Base-by-base conservation (phyloP, 2,329 filamentous ascomycete species). In the Epichloe gansuensis region DNA sequence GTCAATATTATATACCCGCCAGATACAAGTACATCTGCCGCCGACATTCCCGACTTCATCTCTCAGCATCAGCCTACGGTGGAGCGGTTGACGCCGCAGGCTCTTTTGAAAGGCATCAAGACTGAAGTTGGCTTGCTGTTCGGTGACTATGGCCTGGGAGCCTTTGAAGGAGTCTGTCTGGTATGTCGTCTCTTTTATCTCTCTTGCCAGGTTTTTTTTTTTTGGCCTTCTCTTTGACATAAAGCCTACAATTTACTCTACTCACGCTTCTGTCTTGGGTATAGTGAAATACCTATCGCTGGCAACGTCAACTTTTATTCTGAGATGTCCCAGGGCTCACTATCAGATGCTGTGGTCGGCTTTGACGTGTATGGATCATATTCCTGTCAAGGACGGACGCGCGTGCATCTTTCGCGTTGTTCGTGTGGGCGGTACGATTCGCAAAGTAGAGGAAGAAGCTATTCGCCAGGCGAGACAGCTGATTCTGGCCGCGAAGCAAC, bases 281-380 rank as follows among this genome's bases (percentile, higher is more conserved):
- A 7, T 58, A 91, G 88, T 98, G 51, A 95, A 95, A 74, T 98
- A 98, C 67, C 77, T 94, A 50, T 95, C 90, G 1, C 76, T 83
- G 3, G 86, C 90, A n/a, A 98, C 93, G 0, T 95, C 88, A 5
- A 98, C 91, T 1, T 89, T 91, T 52, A 98, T 98, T 55, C 75
- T 98, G 41, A 82, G 87, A 57, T 88, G 91, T 58, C 82, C 88
- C 3, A 83, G 93, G 53, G 82, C 83, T 15, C 84, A 95, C 59
- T 94, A 91, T 66, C 80, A 88, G 46, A 78, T 96, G 56, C 83
- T 95, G 4, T 98, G 93, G 93, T 84, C 90, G 0, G 88, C 90
- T 0, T 72, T 98, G 51, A 88, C 88, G 0, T 87, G 90, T 60
- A 85, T 93, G 74, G 83, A 83, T 23, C 76, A 70, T 15, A 72